Percentiles rank a stretch among this genome's conserved stretches.
phyloP scores from a whole-genome alignment of 2,329 filamentous ascomycete genomes.

The Grosmannia serpens region DNA sequence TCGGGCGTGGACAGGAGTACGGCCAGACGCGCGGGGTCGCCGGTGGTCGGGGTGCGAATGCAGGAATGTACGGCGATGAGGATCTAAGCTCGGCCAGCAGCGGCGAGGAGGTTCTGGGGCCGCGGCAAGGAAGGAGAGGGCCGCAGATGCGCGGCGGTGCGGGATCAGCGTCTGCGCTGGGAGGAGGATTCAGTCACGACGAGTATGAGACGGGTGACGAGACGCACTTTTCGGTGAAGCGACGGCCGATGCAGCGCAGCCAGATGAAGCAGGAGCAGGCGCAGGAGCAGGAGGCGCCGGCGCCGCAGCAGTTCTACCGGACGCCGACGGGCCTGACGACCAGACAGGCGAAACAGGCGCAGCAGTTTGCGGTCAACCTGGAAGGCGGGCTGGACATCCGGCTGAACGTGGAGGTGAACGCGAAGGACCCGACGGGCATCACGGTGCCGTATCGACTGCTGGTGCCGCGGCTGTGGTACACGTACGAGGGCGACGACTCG shows the following conservation, averaged over 20 bases:
- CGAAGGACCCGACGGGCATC: conserved; percentile 74
- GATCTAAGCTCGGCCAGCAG: conserved; percentile 15
- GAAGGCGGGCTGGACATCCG: conserved; percentile 77
- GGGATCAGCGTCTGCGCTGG: conserved; percentile 15
- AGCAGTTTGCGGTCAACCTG: conserved; percentile 55
- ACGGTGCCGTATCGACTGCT: conserved; percentile 80
- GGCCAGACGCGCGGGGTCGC: neutral
- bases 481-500: conserved; percentile 33
- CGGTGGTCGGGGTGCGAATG: neutral
- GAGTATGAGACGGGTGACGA: conserved; percentile 48
- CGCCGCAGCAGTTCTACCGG: conserved; percentile 43
- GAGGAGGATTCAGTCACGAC: conserved; percentile 22
- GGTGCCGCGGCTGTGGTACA: conserved; percentile 64
- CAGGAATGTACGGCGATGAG: conserved; percentile 10
- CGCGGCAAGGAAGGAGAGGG: conserved; percentile 1
- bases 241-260: conserved; percentile 13
- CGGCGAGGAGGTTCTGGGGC: conserved; percentile 12
- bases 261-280: neutral
- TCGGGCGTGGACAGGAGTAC: neutral
- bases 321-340: conserved; percentile 57
- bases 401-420: conserved; percentile 80
- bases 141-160: conserved; percentile 9
- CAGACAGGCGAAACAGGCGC: conserved; percentile 46
- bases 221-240: conserved; percentile 38
- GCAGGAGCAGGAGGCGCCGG: neutral